Base-by-base conservation (phyloP, 164 flowering plant species). In the Stephania cephalantha region DNA sequence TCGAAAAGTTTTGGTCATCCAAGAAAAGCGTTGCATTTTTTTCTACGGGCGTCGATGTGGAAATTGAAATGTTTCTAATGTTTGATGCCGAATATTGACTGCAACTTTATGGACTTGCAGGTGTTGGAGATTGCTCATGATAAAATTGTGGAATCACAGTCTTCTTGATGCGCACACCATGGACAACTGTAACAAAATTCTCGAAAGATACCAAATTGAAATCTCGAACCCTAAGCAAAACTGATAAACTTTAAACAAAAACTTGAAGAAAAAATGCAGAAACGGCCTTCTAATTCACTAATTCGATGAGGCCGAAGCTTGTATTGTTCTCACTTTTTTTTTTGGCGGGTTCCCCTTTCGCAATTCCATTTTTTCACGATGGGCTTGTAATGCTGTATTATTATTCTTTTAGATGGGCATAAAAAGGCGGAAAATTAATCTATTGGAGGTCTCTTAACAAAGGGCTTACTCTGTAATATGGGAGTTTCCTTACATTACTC, bases 61-160 rank as follows among this genome's bases (percentile, higher is more conserved):
- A 35, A 35, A 35, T 35, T 35, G 42, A 35, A 35, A 35, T 35
- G 42, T 35, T 35, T 35, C 42, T 35, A 35, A 35, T 35, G 42
- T 35, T 35, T 35, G 13, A 15, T 15, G 64, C 64, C 17, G 25
- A 30, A 68, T 46, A 10, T 7, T 48, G 18, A 66, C 55, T 42
- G 50, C 42, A 53, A n/a, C 25, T 55, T 69, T 76, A 42, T 72
- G 15, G 69, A 45, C 58, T 65, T 77, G 35, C 90, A 96, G 99
- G 98, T 90, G 98, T 78, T 96, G 99, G 99, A 89, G 94, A 85
- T 76, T 94, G 45, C 90, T 94, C 45, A 88, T 96, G 98, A 90
- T 96, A 74, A 96, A 94, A 77, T 85, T 96, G 5, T 96, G 99
- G 98, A 96, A 96, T 80, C 98, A 91, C 77, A 89, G 94, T 66